Evolutionary conservation across 1,139 yeast species (phyloP).

Genomic region (Kazachstania sp.): DNA sequence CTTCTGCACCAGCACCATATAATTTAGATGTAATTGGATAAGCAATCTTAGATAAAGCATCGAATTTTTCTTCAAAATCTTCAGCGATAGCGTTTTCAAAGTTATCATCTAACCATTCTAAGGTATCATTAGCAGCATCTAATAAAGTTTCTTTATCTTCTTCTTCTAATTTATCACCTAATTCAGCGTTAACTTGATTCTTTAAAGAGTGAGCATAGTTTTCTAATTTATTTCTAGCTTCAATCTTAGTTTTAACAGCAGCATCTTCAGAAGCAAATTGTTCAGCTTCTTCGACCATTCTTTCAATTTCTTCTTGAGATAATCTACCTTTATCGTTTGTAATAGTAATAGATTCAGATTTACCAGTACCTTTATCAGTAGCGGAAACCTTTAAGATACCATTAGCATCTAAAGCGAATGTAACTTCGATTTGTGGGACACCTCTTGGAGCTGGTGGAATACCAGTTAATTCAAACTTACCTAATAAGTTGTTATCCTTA

Average conservation of each 20-base stretch:
- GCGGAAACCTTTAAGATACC: slow-evolving; percentile 93
- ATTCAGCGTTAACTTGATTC: slow-evolving; percentile 59
- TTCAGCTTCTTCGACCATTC: slow-evolving; percentile 93
- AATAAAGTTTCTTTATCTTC: slow-evolving; percentile 86
- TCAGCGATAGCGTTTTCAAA: slow-evolving; percentile 81
- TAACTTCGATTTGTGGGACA: slow-evolving; percentile 93
- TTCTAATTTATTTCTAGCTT: slow-evolving; percentile 80
- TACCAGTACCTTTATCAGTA: slow-evolving; percentile 93
- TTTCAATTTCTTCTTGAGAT: slow-evolving; percentile 81
- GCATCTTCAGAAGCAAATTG: slow-evolving; percentile 83
- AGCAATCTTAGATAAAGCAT: slow-evolving; percentile 73
- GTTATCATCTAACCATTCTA: slow-evolving; percentile 81
- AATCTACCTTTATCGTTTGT: slow-evolving; percentile 97
- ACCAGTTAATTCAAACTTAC: slow-evolving; percentile 89
- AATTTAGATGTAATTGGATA: slow-evolving; percentile 90
- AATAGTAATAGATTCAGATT: slow-evolving; percentile 86
- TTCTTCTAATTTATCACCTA: slow-evolving; percentile 72
- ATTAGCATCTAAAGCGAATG: slow-evolving; percentile 88
- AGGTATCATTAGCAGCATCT: slow-evolving; percentile 81
- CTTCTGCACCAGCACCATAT: slow-evolving; percentile 52
- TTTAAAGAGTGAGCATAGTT: slow-evolving; percentile 79
- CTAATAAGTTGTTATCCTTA: slow-evolving; percentile 87
- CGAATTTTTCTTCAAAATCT: slow-evolving; percentile 90
- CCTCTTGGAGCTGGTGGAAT: slow-evolving; percentile 98
- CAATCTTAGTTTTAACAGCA: slow-evolving; percentile 71